Evolutionary conservation across 345 rosid genomes (phyloP).

Genomic region (Salix exigua): DNA sequence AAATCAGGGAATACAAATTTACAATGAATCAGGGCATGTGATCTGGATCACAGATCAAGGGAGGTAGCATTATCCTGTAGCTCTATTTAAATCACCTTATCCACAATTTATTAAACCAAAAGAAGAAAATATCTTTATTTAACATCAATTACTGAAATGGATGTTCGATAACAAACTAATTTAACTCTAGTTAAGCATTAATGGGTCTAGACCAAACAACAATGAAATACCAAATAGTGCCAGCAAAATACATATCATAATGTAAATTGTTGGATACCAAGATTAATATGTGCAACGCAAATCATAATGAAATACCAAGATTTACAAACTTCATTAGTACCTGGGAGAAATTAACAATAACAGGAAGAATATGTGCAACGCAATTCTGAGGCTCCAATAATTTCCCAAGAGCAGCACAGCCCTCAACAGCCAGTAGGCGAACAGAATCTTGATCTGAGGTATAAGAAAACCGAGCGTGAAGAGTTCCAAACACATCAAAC

Average conservation of each 20-base stretch:
- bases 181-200: neutral
- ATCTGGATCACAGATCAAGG: neutral
- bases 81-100: neutral
- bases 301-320: no score
- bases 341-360: conserved; percentile 92
- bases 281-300: no score
- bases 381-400: conserved; percentile 93
- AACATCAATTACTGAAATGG: neutral
- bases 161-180: neutral
- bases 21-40: neutral
- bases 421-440: conserved; percentile 90
- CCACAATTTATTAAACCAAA: neutral
- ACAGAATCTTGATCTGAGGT: conserved; percentile 94
- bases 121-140: neutral
- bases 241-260: neutral
- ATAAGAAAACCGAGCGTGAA: neutral
- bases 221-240: neutral
- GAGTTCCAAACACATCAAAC: neutral
- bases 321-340: conserved; percentile 27
- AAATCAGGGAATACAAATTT: neutral
- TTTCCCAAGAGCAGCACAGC: conserved; percentile 95
- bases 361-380: conserved; percentile 80
- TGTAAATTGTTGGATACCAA: neutral
- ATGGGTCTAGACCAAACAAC: neutral
- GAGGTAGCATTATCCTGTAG: neutral